Conservation (phyloP, 2,329 filamentous ascomycete species). For the Elsinoe ampelina region DNA sequence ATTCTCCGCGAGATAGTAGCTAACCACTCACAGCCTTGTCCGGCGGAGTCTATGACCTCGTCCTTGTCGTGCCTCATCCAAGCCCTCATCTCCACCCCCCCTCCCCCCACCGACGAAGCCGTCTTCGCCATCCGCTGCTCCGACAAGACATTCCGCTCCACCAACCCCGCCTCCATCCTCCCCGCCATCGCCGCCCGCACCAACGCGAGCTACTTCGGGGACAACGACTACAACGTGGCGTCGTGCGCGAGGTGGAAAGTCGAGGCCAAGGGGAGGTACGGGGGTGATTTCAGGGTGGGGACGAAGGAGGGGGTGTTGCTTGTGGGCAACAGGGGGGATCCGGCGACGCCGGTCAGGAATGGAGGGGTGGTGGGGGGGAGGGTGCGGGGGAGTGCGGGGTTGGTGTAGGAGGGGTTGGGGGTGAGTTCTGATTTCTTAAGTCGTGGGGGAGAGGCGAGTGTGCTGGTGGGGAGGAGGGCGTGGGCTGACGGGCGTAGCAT, state of each 20-base stretch:
- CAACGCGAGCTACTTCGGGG: constrained; percentile 29
- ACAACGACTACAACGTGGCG: constrained; percentile 31
- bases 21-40: not conserved
- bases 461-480: not conserved
- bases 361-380: constrained; percentile 32
- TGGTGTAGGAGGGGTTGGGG: constrained; percentile 28
- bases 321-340: constrained; percentile 27
- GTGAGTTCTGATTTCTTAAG: not conserved
- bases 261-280: constrained; percentile 19
- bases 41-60: not conserved
- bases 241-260: constrained; percentile 27
- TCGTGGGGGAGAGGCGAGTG: not conserved
- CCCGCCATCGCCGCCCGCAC: constrained; percentile 31
- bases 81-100: not conserved
- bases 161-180: constrained; percentile 26
- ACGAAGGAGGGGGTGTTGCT: constrained; percentile 24
- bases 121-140: not conserved
- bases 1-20: not conserved
- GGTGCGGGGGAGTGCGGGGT: constrained; percentile 32
- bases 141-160: not conserved
- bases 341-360: constrained; percentile 34
- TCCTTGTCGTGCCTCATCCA: not conserved
- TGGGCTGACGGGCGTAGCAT: not conserved
- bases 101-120: not conserved
- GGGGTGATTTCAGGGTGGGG: constrained; percentile 26